Evolutionary conservation across 371 early-diverging fungal genomes (phyloP).

Genomic region (Fennellomyces sp.): DNA sequence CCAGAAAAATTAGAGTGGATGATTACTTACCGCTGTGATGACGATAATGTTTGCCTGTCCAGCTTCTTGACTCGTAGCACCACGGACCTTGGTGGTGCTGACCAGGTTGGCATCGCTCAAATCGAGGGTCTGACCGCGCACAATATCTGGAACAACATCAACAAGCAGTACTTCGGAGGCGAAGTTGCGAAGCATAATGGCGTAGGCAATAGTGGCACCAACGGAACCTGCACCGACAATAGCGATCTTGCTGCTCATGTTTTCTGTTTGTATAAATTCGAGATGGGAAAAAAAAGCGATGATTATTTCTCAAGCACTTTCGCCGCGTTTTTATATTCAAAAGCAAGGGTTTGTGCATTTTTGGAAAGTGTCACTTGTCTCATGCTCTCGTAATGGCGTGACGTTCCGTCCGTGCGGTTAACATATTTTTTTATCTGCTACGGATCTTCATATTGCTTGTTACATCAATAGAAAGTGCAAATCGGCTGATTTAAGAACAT

Average conservation of each 20-base stretch:
- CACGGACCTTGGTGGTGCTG: conserved; percentile 62
- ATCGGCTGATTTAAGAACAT: no score
- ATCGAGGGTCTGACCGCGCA: conserved; percentile 78
- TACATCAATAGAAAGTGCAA: no score
- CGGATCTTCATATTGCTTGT: no score
- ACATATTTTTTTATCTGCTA: no score
- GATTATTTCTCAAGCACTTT: not conserved
- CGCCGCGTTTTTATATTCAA: not conserved
- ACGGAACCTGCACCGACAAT: conserved; percentile 85
- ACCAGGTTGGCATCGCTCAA: conserved; percentile 76
- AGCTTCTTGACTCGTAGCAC: conserved; percentile 68
- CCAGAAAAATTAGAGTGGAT: no score
- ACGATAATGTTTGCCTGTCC: conserved; percentile 87
- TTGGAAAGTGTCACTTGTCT: not conserved
- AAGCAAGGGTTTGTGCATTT: not conserved
- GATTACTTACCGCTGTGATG: conserved; percentile 84
- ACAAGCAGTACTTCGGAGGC: conserved; percentile 74
- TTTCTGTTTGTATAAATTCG: not conserved
- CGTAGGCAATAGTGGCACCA: conserved; percentile 77
- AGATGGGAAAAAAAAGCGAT: not conserved
- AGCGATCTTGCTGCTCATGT: conserved; percentile 40
- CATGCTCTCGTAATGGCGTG: not conserved
- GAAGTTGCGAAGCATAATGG: conserved; percentile 68
- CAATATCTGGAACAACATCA: conserved; percentile 68
- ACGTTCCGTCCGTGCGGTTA: not conserved